phyloP scores from a whole-genome alignment of 2,329 filamentous ascomycete species.

The Aspergillus novofumigatus region DNA sequence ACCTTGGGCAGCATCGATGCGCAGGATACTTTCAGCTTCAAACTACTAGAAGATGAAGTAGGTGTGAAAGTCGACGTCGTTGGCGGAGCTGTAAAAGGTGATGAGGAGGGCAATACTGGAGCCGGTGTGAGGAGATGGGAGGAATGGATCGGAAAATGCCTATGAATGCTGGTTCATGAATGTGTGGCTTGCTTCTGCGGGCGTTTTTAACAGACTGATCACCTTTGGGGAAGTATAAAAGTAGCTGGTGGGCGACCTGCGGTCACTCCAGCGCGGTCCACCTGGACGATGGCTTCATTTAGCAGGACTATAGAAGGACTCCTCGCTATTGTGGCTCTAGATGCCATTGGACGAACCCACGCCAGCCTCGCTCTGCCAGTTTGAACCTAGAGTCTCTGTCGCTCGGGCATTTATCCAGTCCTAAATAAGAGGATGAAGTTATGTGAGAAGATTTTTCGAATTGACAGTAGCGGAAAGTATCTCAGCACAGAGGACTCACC shows the following conservation, averaged over 20 bases:
- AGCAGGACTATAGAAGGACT: neutral
- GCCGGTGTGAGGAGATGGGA: conserved; percentile 81
- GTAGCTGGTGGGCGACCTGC: neutral
- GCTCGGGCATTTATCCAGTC: conserved; percentile 19
- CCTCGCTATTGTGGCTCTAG: neutral
- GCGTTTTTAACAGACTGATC: neutral
- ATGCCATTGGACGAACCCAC: neutral
- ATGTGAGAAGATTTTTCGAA: neutral
- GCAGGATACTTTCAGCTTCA: conserved; percentile 72
- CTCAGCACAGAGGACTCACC: conserved; percentile 13
- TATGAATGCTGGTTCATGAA: conserved; percentile 44
- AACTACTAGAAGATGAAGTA: conserved; percentile 72
- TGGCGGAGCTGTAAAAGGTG: conserved; percentile 63
- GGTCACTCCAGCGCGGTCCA: neutral
- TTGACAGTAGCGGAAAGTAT: neutral
- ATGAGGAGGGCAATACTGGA: conserved; percentile 49
- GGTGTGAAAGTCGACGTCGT: conserved; percentile 72
- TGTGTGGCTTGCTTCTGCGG: neutral
- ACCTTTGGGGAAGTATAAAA: neutral
- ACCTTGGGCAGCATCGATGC: conserved; percentile 80
- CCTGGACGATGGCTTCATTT: neutral
- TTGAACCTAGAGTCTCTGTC: conserved; percentile 10
- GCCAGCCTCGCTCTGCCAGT: conserved; percentile 2
- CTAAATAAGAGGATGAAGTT: conserved; percentile 1
- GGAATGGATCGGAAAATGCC: conserved; percentile 76